Percentiles rank a stretch among this genome's conserved stretches.
These are phyloP conservation scores for Stagonosporopsis cucurbitacearum DNA, from an alignment of 2,329 filamentous ascomycete genomes.

Conservation along the genomic window DNA sequence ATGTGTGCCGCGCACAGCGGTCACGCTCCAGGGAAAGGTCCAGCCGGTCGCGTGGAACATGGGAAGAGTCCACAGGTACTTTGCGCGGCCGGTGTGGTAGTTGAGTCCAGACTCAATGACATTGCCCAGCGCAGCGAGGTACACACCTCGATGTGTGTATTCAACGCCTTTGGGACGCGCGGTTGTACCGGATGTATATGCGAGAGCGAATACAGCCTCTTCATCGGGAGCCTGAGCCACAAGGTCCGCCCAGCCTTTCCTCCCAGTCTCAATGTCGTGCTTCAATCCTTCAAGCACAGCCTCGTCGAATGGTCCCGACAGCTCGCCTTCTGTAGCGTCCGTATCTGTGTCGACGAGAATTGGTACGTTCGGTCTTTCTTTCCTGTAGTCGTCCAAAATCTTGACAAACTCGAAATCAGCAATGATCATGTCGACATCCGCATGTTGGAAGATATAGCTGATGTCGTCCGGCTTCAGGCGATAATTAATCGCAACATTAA, in stretches of 20 bases:
- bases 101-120: conserved; percentile 89
- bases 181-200: conserved; percentile 94
- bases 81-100: conserved; percentile 69
- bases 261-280: conserved; percentile 71
- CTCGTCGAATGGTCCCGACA: conserved; percentile 81
- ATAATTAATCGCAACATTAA: conserved; percentile 78
- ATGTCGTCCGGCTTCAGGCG: conserved; percentile 84
- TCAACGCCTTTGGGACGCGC: conserved; percentile 91
- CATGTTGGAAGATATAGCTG: conserved; percentile 86
- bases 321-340: conserved; percentile 74
- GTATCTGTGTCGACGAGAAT: conserved; percentile 86
- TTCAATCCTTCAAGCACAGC: conserved; percentile 81
- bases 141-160: conserved; percentile 86
- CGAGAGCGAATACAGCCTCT: conserved; percentile 81
- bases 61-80: conserved; percentile 89
- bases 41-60: conserved; percentile 79
- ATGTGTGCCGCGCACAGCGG: conserved; percentile 90
- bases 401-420: conserved; percentile 80
- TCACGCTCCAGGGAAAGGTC: conserved; percentile 94
- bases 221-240: conserved; percentile 75
- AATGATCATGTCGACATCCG: conserved; percentile 85
- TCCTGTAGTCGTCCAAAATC: conserved; percentile 71
- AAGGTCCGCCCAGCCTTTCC: conserved; percentile 77
- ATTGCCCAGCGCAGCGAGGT: conserved; percentile 84
- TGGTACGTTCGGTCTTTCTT: conserved; percentile 66